Percentiles rank a stretch among this genome's conserved stretches.
Evolutionary conservation across 441 rosid genomes (phyloP).

Genomic region (Raphanus hybrid): DNA sequence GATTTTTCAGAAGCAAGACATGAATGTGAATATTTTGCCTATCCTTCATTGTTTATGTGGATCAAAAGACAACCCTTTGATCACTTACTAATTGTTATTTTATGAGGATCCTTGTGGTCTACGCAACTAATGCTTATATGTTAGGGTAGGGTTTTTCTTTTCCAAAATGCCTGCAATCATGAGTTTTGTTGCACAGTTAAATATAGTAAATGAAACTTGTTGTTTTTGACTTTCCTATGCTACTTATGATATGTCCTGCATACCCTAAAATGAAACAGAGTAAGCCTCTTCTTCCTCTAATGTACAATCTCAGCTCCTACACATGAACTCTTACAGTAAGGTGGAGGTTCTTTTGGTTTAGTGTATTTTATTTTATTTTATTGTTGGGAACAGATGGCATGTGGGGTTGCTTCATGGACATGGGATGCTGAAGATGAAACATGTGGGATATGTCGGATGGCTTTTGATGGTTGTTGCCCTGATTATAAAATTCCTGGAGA

Average conservation of each 20-base stretch:
- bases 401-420: slow-evolving; percentile 92
- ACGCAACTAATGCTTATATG: neutral
- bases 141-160: neutral
- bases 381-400: slow-evolving; percentile 64
- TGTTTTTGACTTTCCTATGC: slow-evolving; percentile 33
- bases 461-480: slow-evolving; percentile 92
- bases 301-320: slow-evolving; percentile 19
- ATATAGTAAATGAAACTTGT: slow-evolving; percentile 2
- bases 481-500: slow-evolving; percentile 94
- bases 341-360: neutral
- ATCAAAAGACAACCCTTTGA: neutral
- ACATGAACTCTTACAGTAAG: slow-evolving; percentile 25
- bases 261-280: slow-evolving; percentile 29
- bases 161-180: neutral
- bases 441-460: slow-evolving; percentile 97
- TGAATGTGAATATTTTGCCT: slow-evolving; percentile 90
- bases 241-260: slow-evolving; percentile 4
- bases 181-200: neutral
- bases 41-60: slow-evolving; percentile 46
- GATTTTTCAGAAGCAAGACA: slow-evolving; percentile 50
- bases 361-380: neutral
- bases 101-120: neutral
- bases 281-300: slow-evolving; percentile 12
- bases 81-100: neutral
- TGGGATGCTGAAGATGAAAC: slow-evolving; percentile 98